Evolutionary conservation across 2,329 filamentous ascomycete species (phyloP), one percentile per base, ranked within the genome.

Genomic region (Aureobasidium sp.): DNA sequence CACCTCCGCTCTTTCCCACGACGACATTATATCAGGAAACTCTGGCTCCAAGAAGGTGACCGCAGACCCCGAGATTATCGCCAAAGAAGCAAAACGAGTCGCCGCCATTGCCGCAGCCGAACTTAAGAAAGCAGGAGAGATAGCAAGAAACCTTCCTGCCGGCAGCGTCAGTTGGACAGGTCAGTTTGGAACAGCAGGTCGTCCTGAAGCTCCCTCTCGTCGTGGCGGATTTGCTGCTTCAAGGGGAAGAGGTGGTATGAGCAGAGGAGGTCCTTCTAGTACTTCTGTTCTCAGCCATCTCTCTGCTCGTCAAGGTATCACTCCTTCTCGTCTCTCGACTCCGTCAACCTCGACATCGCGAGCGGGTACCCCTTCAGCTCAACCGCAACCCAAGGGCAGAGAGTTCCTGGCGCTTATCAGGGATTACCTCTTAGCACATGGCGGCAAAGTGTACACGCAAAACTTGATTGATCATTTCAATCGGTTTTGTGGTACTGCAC

Each of bases 141-240:
- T 87, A 34, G 91, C 92, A 2, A 82, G 85, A 12, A 82, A 79
- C 9, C 79, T 93, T 1, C 90, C 90, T 0, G 87, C 91, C 36
- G 93, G 93, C 8, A 91, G 89, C 0, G 90, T 94, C 9, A 97
- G 93, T 0, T 97, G 93, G 93, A 97, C 93, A 0, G 93, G 94
- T 1, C 85, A 89, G 68, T 85, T 89, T 51, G 93, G 93, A 10
- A 83, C 87, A 55, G 86, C 86, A 5, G 93, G 92, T 1, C 81
- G 89, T 39, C 88, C 89, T 1, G 82, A 84, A 29, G 63, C 72
- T 68, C 62, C 81, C 78, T 24, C 80, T 81, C 0, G 75, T 75
- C 26, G 81, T 77, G 44, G 75, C 70, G 36, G 75, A 74, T 12
- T 81, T 75, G 37, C 82, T 81, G 59, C 66, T 24, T 61, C 69